Evolutionary conservation across 805 yeast genomes (phyloP).

Genomic region (Monosporozyma unispora): DNA sequence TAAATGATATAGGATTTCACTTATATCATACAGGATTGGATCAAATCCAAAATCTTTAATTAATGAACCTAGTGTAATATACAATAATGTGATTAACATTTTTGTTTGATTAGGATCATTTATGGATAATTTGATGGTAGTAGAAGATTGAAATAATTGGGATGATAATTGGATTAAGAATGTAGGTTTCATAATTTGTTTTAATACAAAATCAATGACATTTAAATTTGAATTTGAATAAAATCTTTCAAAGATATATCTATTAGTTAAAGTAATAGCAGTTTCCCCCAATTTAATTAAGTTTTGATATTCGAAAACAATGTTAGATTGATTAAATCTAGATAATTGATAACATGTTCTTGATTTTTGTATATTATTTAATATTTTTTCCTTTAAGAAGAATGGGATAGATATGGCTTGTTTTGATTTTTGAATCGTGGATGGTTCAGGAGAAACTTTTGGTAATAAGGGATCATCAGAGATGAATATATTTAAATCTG

Average conservation of each 20-base stretch:
- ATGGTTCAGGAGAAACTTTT: background rate
- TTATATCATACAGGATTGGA: constrained; percentile 46
- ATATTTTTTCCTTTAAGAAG: constrained; percentile 31
- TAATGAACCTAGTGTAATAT: constrained; percentile 49
- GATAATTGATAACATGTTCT: constrained; percentile 40
- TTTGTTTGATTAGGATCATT: constrained; percentile 10
- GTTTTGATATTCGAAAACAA: constrained; percentile 32
- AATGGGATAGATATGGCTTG: constrained; percentile 9
- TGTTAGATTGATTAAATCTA: constrained; percentile 28
- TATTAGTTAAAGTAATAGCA: constrained; percentile 44
- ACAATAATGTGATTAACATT: constrained; percentile 39
- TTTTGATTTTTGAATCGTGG: background rate
- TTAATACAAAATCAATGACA: constrained; percentile 45
- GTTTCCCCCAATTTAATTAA: constrained; percentile 50
- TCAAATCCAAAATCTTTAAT: constrained; percentile 70
- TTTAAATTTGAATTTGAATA: constrained; percentile 24
- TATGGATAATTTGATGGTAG: background rate
- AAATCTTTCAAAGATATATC: constrained; percentile 56
- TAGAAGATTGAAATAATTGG: constrained; percentile 13
- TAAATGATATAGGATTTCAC: constrained; percentile 55
- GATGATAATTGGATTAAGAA: constrained; percentile 21
- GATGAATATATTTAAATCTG: constrained; percentile 2
- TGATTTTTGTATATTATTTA: constrained; percentile 49
- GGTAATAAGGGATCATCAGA: background rate
- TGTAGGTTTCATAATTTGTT: constrained; percentile 36